phyloP scores from a whole-genome alignment of 148 eudicot species.

The Nyssa sinensis region DNA sequence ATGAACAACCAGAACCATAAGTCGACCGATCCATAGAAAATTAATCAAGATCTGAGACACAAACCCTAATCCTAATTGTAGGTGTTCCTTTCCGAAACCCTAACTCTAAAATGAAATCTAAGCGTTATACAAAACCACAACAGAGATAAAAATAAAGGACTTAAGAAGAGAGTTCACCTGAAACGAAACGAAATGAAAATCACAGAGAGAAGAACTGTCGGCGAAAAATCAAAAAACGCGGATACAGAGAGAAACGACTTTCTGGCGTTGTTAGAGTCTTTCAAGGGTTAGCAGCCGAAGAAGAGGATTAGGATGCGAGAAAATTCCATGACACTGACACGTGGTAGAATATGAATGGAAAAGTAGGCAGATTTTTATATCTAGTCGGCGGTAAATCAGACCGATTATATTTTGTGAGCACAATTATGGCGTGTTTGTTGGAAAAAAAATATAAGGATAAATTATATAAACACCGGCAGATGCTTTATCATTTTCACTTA shows the following conservation, averaged over 20 bases:
- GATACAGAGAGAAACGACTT: neutral
- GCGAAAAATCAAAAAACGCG: neutral
- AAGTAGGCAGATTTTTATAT: no score
- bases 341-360: constrained; percentile 2
- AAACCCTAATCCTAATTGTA: neutral
- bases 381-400: no score
- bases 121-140: neutral
- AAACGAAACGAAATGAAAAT: neutral
- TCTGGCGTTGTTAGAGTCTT: neutral
- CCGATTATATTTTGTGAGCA: no score
- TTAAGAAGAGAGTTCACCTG: neutral
- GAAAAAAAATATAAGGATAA: no score
- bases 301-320: neutral
- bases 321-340: neutral
- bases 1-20: neutral
- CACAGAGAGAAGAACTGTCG: neutral
- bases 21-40: neutral
- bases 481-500: no score
- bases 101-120: neutral
- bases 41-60: neutral
- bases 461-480: no score
- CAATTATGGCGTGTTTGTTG: no score
- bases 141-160: neutral
- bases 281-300: neutral
- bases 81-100: neutral